Base-by-base conservation (phyloP, 345 rosid species). In the Pugionium dolabratum region DNA sequence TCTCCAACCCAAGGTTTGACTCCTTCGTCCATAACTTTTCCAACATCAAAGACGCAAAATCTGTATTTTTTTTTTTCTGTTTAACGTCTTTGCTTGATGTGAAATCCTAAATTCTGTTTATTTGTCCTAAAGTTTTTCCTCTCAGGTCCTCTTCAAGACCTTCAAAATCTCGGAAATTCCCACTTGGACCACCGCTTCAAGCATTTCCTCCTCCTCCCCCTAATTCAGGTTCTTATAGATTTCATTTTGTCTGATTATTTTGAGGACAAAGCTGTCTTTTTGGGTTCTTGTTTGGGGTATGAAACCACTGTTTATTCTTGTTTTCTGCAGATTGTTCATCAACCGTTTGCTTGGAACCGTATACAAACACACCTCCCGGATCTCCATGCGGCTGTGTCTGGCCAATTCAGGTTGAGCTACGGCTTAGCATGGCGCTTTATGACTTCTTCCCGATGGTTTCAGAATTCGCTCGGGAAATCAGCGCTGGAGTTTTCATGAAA, bases 141-240 rank as follows among this genome's bases (percentile, higher is more conserved):
- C 78, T 61, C 66, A 72, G 76, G 9, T 46, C 85, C 54, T 72
- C 84, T 27, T 64, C 80, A 63, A 80, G 71, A 74, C 84, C 79
- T 77, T 84, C 94, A 65, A 81, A 81, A 57, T 64, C 80, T 75
- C 85, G 89, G 51, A 82, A 83, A 44, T 64, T 67, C 78, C 84
- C 88, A 42, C 73, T 68, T 33, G 53, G 71, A 37, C 95, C 95
- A 10, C 90, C 84, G n/a, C 69, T 88, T 37, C 88, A 50, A 35
- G 75, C 88, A 59, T 79, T 93, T 53, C 98, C 95, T 9, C 97
- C 95, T 56, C 98, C 99, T 47, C 99, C 99, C 67, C 97, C 97
- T 51, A 94, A 85, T 80, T 80, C 78, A 83, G 98, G 99, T 93
- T 64, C 2, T 8, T 57, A 50, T 46, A 41, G 49, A 11, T 3